Conservation (phyloP, 495 filamentous ascomycete genomes). For the Penicillium macrosclerotiorum region DNA sequence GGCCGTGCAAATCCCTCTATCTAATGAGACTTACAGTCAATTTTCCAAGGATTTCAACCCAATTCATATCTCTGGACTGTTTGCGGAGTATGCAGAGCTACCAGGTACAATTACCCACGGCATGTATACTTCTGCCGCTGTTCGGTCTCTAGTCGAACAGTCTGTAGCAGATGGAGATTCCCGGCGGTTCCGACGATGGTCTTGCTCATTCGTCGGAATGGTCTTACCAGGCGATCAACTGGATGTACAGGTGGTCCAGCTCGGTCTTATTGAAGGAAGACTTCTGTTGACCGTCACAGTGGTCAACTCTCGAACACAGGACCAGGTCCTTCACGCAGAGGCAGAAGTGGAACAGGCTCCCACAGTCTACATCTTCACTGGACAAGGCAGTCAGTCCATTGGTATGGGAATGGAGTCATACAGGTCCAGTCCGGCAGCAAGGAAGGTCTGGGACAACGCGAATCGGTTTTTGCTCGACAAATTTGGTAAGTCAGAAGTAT, state of each 20-base stretch:
- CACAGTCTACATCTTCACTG: slow-evolving; percentile 45
- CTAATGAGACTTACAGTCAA: slow-evolving; percentile 1
- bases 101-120: slow-evolving; percentile 37
- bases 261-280: slow-evolving; percentile 34
- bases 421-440: slow-evolving; percentile 26
- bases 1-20: background rate
- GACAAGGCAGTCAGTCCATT: slow-evolving; percentile 41
- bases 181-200: slow-evolving; percentile 23
- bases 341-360: slow-evolving; percentile 34
- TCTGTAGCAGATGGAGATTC: slow-evolving; percentile 13
- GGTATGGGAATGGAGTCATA: slow-evolving; percentile 47
- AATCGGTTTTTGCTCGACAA: slow-evolving; percentile 32
- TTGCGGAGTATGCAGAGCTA: slow-evolving; percentile 28
- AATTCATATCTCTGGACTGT: slow-evolving; percentile 31
- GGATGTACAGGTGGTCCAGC: slow-evolving; percentile 28
- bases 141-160: slow-evolving; percentile 16
- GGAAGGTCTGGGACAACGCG: slow-evolving; percentile 37
- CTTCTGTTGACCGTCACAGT: slow-evolving; percentile 29
- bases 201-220: slow-evolving; percentile 32
- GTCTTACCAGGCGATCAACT: slow-evolving; percentile 35
- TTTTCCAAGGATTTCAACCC: slow-evolving; percentile 38
- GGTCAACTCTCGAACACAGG: background rate
- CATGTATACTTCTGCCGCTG: slow-evolving; percentile 30
- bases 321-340: slow-evolving; percentile 29
- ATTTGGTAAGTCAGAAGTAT: slow-evolving; percentile 29